Evolutionary conservation across 2,329 filamentous ascomycete genomes (phyloP).

Genomic region (Sporothrix luriei): DNA sequence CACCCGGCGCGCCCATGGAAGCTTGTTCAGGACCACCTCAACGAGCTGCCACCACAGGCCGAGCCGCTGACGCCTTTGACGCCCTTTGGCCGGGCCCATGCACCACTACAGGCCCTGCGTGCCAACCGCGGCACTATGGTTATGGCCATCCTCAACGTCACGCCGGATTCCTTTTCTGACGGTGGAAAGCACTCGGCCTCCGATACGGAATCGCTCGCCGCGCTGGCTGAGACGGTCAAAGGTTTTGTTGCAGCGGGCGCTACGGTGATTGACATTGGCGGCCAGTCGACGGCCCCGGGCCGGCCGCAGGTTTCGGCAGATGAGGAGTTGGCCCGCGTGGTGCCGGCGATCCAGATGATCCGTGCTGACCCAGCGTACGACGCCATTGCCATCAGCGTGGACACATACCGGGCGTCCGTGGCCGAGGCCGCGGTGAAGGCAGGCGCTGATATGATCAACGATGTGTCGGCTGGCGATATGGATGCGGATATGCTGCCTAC

Average conservation of each 20-base stretch:
- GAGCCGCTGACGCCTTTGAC: conserved; percentile 62
- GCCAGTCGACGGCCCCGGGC: conserved; percentile 85
- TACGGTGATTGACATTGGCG: conserved; percentile 87
- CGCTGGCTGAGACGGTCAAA: conserved; percentile 61
- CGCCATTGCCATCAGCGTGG: conserved; percentile 74
- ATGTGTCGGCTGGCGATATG: conserved; percentile 80
- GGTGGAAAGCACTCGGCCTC: conserved; percentile 65
- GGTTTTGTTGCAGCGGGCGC: conserved; percentile 69
- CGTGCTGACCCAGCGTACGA: conserved; percentile 48
- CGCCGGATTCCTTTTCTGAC: conserved; percentile 96
- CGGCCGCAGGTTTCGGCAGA: conserved; percentile 67
- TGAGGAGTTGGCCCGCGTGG: conserved; percentile 75
- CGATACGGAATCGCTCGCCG: conserved; percentile 46
- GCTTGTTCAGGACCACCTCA: conserved; percentile 62
- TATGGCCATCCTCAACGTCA: conserved; percentile 95
- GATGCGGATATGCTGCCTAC: conserved; percentile 82
- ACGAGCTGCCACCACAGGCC: conserved; percentile 55
- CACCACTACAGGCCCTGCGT: conserved; percentile 61
- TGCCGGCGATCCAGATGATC: conserved; percentile 77
- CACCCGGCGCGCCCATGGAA: conserved; percentile 61
- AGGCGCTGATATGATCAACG: conserved; percentile 92
- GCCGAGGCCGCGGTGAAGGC: conserved; percentile 73
- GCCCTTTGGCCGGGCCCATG: conserved; percentile 53
- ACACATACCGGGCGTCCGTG: conserved; percentile 87
- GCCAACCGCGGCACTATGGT: conserved; percentile 68